These are phyloP conservation scores for Candida pini DNA, from an alignment of 805 yeast species.

Conservation along the genomic window DNA sequence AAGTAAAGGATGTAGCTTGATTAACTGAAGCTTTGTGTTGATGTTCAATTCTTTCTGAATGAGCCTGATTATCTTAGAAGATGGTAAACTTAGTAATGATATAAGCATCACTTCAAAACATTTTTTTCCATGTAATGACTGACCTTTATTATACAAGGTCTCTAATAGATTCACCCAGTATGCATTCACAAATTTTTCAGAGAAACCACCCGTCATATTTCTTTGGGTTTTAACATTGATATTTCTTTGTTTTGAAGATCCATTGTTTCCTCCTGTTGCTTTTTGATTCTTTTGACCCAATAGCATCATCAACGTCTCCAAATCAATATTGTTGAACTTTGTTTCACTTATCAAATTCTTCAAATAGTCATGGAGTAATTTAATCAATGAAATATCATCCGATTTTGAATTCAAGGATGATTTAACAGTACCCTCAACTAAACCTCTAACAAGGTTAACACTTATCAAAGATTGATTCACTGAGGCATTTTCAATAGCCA, in stretches of 20 bases:
- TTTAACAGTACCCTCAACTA: conserved; percentile 51
- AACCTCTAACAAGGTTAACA: conserved; percentile 36
- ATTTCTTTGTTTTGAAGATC: conserved; percentile 19
- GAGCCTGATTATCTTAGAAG: conserved; percentile 35
- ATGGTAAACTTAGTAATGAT: conserved; percentile 44
- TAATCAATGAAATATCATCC: conserved; percentile 41
- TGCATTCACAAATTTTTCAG: conserved; percentile 47
- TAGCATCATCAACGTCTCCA: conserved; percentile 39
- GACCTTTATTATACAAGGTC: conserved; percentile 50
- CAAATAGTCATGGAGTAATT: conserved; percentile 47
- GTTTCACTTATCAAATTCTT: conserved; percentile 41
- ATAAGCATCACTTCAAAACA: conserved; percentile 47
- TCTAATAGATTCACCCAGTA: conserved; percentile 61
- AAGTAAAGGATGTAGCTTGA: conserved; percentile 45
- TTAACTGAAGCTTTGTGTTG: conserved; percentile 35
- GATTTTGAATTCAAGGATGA: conserved; percentile 45
- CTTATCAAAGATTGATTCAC: conserved; percentile 28
- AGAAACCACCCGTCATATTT: conserved; percentile 29
- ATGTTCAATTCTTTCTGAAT: conserved; percentile 42
- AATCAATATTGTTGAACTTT: conserved; percentile 40
- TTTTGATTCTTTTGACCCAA: conserved; percentile 34
- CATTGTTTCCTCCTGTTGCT: conserved; percentile 3
- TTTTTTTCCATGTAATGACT: conserved; percentile 40
- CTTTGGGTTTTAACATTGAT: not conserved
- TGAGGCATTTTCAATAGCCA: conserved; percentile 24